A percentile compares a stretch with the other conserved stretches of the same genome.
These are phyloP conservation scores for Insectozyma bohioensis DNA, from an alignment of 1,139 yeast species.

Conservation along the genomic window DNA sequence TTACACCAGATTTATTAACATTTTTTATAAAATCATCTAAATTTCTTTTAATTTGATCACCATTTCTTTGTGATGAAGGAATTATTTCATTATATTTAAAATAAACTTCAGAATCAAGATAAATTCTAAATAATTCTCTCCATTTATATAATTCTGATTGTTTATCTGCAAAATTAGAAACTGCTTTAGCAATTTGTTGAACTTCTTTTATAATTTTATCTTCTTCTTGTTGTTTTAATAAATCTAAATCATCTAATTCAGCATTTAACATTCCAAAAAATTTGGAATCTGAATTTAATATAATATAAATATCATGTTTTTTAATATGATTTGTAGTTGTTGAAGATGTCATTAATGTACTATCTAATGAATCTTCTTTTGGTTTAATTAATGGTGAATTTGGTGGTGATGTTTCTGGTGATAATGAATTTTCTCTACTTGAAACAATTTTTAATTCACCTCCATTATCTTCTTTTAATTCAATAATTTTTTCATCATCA, in stretches of 20 bases:
- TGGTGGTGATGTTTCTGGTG: slow-evolving; percentile 13
- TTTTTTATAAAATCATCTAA: slow-evolving; percentile 43
- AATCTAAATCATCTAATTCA: slow-evolving; percentile 53
- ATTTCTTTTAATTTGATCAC: slow-evolving; percentile 39
- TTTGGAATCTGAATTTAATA: slow-evolving; percentile 43
- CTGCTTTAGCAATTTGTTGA: slow-evolving; percentile 35
- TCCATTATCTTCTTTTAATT: slow-evolving; percentile 19
- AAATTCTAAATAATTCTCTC: slow-evolving; percentile 66
- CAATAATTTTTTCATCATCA: slow-evolving; percentile 13
- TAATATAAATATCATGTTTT: slow-evolving; percentile 32
- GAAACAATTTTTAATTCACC: slow-evolving; percentile 14
- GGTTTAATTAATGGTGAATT: slow-evolving; percentile 7
- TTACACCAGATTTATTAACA: slow-evolving; percentile 41
- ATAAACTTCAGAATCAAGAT: slow-evolving; percentile 66
- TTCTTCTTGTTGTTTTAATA: slow-evolving; percentile 47
- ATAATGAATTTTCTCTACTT: slow-evolving; percentile 15
- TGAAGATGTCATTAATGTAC: slow-evolving; percentile 9
- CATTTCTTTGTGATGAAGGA: slow-evolving; percentile 39
- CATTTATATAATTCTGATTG: slow-evolving; percentile 64
- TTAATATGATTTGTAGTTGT: slow-evolving; percentile 8
- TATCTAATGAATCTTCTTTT: slow-evolving; percentile 3
- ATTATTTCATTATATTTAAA: slow-evolving; percentile 53
- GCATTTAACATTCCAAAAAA: slow-evolving; percentile 60
- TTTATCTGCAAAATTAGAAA: slow-evolving; percentile 19
- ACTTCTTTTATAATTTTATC: slow-evolving; percentile 43